A percentile compares a stretch with the other conserved stretches of the same genome.
Conservation (phyloP, 306 rosid genomes). For the Begonia loranthoides region DNA sequence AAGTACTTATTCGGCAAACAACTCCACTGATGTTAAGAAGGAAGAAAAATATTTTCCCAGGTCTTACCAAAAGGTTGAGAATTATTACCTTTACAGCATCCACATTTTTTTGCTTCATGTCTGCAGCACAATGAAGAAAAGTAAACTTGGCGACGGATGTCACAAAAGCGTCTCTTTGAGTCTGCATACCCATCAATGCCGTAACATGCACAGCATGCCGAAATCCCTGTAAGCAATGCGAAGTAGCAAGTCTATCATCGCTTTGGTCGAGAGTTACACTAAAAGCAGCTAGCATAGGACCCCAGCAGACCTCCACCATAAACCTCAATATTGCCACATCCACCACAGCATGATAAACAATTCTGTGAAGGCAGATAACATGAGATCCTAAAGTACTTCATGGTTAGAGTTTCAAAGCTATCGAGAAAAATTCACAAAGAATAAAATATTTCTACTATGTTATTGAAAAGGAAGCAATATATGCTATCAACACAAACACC, state of each 20-base stretch:
- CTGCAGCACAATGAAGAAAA: slow-evolving; percentile 90
- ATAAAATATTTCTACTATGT: too few species aligned
- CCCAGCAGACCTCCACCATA: slow-evolving; percentile 99
- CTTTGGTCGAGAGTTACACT: slow-evolving; percentile 99
- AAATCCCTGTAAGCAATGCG: slow-evolving; percentile 82
- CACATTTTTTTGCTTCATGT: slow-evolving; percentile 97
- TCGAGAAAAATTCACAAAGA: too few species aligned
- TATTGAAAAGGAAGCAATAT: too few species aligned
- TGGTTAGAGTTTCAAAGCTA: too few species aligned
- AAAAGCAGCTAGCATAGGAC: slow-evolving; percentile 96
- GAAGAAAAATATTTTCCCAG: too few species aligned
- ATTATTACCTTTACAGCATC: slow-evolving; percentile 89
- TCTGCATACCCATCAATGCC: slow-evolving; percentile 94
- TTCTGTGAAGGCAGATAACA: slow-evolving; percentile 41
- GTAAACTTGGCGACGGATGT: slow-evolving; percentile 98
- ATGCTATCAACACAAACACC: too few species aligned
- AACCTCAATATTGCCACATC: slow-evolving; percentile 82
- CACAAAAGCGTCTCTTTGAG: slow-evolving; percentile 96
- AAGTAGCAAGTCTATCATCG: slow-evolving; percentile 82
- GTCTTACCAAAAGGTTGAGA: not conserved
- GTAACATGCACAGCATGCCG: slow-evolving; percentile 94
- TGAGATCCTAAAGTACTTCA: slow-evolving; percentile 3
- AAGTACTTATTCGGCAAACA: too few species aligned
- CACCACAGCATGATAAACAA: slow-evolving; percentile 24
- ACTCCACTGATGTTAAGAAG: too few species aligned